These are phyloP conservation scores for Yamadazyma sp. DNA, from an alignment of 805 yeast genomes.

Conservation along the genomic window DNA sequence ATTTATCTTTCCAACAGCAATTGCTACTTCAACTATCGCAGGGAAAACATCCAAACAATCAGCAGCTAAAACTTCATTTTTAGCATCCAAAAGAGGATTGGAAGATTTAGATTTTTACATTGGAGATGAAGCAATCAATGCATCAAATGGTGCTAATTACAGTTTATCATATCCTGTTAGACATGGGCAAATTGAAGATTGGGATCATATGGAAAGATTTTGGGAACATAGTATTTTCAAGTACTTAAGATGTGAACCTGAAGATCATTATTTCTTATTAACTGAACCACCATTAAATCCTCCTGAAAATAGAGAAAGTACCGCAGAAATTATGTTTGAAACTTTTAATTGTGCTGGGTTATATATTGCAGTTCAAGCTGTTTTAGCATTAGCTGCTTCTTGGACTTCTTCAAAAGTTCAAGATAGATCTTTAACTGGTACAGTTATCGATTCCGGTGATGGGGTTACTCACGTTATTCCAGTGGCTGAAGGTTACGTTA, in stretches of 20 bases:
- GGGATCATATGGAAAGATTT: slow-evolving; percentile 99
- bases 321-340: slow-evolving; percentile 99
- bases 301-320: slow-evolving; percentile 98
- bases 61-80: slow-evolving; percentile 41
- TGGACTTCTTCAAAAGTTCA: slow-evolving; percentile 97
- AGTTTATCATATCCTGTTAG: slow-evolving; percentile 88
- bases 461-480: slow-evolving; percentile 99
- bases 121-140: slow-evolving; percentile 91
- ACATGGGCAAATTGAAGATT: slow-evolving; percentile 97
- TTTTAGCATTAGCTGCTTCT: slow-evolving; percentile 95
- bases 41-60: slow-evolving; percentile 38
- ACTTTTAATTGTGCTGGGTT: slow-evolving; percentile 98
- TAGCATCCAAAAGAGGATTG: slow-evolving; percentile 71
- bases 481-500: slow-evolving; percentile 98
- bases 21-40: slow-evolving; percentile 65
- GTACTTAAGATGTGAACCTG: slow-evolving; percentile 96
- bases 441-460: slow-evolving; percentile 97
- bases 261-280: slow-evolving; percentile 90
- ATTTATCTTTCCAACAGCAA: slow-evolving; percentile 95
- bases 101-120: slow-evolving; percentile 92
- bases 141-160: slow-evolving; percentile 89
- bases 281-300: slow-evolving; percentile 99
- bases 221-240: slow-evolving; percentile 98
- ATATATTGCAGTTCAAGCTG: slow-evolving; percentile 98
- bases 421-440: slow-evolving; percentile 95